Evolutionary conservation across 768 basidiomycete genomes (phyloP).

Genomic region (Rhizopogon sp.): DNA sequence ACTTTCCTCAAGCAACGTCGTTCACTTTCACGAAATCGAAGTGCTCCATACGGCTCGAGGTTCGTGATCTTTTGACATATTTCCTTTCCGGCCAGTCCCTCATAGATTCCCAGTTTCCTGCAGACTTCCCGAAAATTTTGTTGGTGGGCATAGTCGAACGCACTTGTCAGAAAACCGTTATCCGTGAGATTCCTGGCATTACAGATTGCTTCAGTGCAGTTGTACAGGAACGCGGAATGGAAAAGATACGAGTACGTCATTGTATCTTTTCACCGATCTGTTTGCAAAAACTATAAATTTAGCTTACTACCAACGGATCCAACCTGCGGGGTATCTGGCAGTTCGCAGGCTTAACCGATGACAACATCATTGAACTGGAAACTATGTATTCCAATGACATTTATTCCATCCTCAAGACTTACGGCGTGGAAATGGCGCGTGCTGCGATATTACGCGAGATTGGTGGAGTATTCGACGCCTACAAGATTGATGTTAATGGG

Average conservation of each 20-base stretch:
- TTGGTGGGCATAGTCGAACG: slow-evolving; percentile 92
- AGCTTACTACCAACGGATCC: slow-evolving; percentile 90
- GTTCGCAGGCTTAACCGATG: slow-evolving; percentile 47
- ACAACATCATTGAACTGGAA: slow-evolving; percentile 68
- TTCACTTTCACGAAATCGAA: slow-evolving; percentile 63
- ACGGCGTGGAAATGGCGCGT: slow-evolving; percentile 96
- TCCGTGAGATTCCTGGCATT: slow-evolving; percentile 89
- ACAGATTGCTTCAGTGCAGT: slow-evolving; percentile 70
- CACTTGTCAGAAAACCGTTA: slow-evolving; percentile 74
- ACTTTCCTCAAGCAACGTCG: slow-evolving; percentile 61
- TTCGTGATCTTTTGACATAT: slow-evolving; percentile 23
- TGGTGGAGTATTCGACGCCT: slow-evolving; percentile 86
- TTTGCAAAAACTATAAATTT: slow-evolving; percentile 3
- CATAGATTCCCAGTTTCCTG: slow-evolving; percentile 58
- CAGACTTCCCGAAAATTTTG: slow-evolving; percentile 87
- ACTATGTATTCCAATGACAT: slow-evolving; percentile 93
- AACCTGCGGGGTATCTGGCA: slow-evolving; percentile 90
- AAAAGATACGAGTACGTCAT: slow-evolving; percentile 36
- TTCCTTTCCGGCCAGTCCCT: neutral
- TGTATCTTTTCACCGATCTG: neutral
- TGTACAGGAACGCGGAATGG: slow-evolving; percentile 53
- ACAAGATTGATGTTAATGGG: slow-evolving; percentile 92
- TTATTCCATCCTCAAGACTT: slow-evolving; percentile 83
- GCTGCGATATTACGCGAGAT: slow-evolving; percentile 89
- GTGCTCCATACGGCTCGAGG: slow-evolving; percentile 83